A percentile compares a stretch with the other conserved stretches of the same genome.
Evolutionary conservation across 2,329 filamentous ascomycete species (phyloP).

Genomic region (Trichoderma aggressivum): DNA sequence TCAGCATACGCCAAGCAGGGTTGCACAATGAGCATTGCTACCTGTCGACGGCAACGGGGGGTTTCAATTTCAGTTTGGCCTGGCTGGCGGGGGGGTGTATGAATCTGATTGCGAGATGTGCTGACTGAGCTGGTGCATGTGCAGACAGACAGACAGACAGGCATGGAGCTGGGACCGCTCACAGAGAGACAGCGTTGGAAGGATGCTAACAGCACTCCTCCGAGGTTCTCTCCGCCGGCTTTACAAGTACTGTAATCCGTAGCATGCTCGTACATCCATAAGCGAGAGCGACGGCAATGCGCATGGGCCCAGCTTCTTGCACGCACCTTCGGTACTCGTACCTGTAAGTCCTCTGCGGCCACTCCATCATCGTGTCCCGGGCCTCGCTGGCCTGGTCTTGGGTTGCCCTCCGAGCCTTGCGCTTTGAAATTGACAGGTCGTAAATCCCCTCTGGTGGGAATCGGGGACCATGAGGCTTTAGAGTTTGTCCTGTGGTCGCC

Average conservation of each 20-base stretch:
- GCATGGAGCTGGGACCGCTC: background rate
- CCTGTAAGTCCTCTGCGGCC: background rate
- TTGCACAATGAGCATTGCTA: background rate
- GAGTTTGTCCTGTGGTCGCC: constrained; percentile 2
- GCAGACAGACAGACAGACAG: background rate
- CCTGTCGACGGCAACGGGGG: background rate
- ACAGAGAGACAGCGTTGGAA: background rate
- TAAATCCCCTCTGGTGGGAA: background rate
- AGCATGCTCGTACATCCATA: background rate
- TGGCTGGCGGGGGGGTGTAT: background rate
- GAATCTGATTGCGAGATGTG: background rate
- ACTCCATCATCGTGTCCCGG: background rate
- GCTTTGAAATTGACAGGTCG: background rate
- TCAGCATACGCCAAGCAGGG: background rate
- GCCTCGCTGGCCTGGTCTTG: background rate
- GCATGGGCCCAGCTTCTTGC: background rate
- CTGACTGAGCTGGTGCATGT: background rate
- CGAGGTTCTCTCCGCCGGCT: background rate
- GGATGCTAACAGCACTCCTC: constrained; percentile 7
- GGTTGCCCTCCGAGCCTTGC: background rate
- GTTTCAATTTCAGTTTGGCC: background rate
- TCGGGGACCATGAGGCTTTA: background rate
- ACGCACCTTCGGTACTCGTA: background rate
- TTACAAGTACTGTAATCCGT: background rate
- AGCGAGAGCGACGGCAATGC: background rate